Evolutionary conservation across 2,329 filamentous ascomycete species (phyloP).

Genomic region (Beauveria scarabaeidicola): DNA sequence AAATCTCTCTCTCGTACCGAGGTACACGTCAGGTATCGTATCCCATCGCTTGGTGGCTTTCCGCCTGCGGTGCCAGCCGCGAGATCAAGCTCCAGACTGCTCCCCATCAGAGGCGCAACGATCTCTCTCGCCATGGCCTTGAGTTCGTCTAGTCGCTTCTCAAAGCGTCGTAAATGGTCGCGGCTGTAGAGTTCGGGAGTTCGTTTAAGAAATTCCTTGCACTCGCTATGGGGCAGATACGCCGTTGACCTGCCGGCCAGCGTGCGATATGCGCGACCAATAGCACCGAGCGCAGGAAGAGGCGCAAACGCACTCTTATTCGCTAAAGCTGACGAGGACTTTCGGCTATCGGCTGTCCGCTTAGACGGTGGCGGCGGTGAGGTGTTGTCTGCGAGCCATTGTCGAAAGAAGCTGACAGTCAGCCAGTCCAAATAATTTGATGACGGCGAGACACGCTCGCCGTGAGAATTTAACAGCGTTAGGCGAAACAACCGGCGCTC

Average conservation of each 20-base stretch:
- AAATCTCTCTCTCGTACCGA: constrained; percentile 40
- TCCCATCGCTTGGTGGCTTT: constrained; percentile 32
- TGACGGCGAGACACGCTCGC: constrained; percentile 71
- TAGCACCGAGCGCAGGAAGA: constrained; percentile 53
- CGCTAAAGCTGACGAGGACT: constrained; percentile 26
- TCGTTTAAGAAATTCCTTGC: constrained; percentile 82
- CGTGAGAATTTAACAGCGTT: constrained; percentile 66
- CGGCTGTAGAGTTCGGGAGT: constrained; percentile 74
- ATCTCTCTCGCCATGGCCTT: constrained; percentile 75
- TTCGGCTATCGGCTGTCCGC: constrained; percentile 11
- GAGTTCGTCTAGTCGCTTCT: constrained; percentile 79
- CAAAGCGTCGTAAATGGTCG: constrained; percentile 79
- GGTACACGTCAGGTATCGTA: constrained; percentile 45
- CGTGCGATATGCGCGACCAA: constrained; percentile 68
- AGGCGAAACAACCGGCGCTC: constrained; percentile 78
- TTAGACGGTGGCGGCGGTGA: constrained; percentile 48
- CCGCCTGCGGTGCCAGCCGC: constrained; percentile 29
- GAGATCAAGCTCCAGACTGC: constrained; percentile 71
- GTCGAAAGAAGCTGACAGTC: constrained; percentile 75
- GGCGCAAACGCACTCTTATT: constrained; percentile 29
- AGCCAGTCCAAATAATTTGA: constrained; percentile 87
- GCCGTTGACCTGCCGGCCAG: constrained; percentile 51
- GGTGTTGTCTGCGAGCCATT: constrained; percentile 89
- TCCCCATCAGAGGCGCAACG: constrained; percentile 79
- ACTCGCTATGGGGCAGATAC: constrained; percentile 78